Evolutionary conservation across 108 stramenopile genomes (phyloP), one percentile per base, ranked within the genome.

Genomic region (Nannochloropsis granulata): DNA sequence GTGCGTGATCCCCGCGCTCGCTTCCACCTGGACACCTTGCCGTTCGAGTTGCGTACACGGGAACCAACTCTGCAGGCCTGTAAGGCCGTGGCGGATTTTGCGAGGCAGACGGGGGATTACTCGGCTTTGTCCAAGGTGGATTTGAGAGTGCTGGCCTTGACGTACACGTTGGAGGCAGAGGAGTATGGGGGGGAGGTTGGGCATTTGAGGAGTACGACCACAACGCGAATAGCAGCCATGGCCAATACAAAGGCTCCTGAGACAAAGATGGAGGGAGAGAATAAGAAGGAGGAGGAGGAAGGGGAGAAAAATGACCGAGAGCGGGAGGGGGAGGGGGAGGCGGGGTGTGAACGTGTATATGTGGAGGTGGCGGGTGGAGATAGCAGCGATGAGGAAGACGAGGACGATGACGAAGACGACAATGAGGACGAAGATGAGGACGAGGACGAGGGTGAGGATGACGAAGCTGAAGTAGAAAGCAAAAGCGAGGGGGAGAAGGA

Each of bases 71-170:
- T 24, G 12, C 23, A 80, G 79, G 79, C 79, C 5, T 71, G 56
- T 23, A 26, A 43, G 82, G 25, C 82, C 24, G 91, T 96, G 25
- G 82, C 91, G 43, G 92, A 92, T 78, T 98, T 99, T 91, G 92
- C 94, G 24, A 85, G 94, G 25, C 92, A 93, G 86, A 98, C 97
- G 13, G 98, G 98, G 21, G 98, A 99, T 92, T 94, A 96, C 90
- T 81, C 88, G 8, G 88, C 90, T 42, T 86, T 99, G 34, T 92
- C 91, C 16, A 84, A 86, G 24, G 93, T 94, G 25, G 98, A 99
- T 92, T 81, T 97, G 81, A 94, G 94, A 83, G 93, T 99, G 0
- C 83, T 99, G 85, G 97, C 94, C 12, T 84, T 99, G 83, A 81
- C 94, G 19, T 94, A 95, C 84, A 94, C 94, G 86, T 84, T 97